phyloP scores from a whole-genome alignment of 2,329 filamentous ascomycete species.

The Xylaria hypoxylon region DNA sequence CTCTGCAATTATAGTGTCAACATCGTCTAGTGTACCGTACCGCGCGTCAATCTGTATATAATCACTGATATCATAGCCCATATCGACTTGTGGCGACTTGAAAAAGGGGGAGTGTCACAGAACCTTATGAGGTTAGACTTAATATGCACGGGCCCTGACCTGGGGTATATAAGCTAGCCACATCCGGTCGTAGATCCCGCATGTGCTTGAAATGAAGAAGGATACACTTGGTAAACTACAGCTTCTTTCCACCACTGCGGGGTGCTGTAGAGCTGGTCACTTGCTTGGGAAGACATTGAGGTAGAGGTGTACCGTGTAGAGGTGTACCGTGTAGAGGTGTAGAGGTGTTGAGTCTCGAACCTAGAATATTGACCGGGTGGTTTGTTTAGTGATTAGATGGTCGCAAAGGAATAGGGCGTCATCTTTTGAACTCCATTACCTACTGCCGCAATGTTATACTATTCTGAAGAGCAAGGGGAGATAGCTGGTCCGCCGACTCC shows the following conservation, averaged over 20 bases:
- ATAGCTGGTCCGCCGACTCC: too few relatives aligned
- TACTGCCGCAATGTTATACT: too few relatives aligned
- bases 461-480: too few relatives aligned
- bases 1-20: slow-evolving; percentile 70
- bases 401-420: too few relatives aligned
- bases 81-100: slow-evolving; percentile 72
- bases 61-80: slow-evolving; percentile 77
- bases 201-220: slow-evolving; percentile 62
- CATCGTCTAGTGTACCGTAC: slow-evolving; percentile 75
- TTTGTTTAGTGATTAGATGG: too few relatives aligned
- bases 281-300: too few relatives aligned
- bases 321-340: too few relatives aligned
- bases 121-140: slow-evolving; percentile 69
- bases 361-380: too few relatives aligned
- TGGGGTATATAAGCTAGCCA: slow-evolving; percentile 71
- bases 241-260: slow-evolving; percentile 67
- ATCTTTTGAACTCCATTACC: too few relatives aligned
- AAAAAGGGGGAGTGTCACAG: slow-evolving; percentile 77
- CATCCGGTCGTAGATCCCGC: slow-evolving; percentile 65
- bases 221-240: slow-evolving; percentile 70
- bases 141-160: slow-evolving; percentile 71
- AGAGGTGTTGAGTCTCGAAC: too few relatives aligned
- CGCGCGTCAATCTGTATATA: slow-evolving; percentile 73
- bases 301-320: too few relatives aligned
- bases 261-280: too few relatives aligned